Conservation (phyloP, 192 early-diverging fungal species). For the Mortierella alpina region DNA sequence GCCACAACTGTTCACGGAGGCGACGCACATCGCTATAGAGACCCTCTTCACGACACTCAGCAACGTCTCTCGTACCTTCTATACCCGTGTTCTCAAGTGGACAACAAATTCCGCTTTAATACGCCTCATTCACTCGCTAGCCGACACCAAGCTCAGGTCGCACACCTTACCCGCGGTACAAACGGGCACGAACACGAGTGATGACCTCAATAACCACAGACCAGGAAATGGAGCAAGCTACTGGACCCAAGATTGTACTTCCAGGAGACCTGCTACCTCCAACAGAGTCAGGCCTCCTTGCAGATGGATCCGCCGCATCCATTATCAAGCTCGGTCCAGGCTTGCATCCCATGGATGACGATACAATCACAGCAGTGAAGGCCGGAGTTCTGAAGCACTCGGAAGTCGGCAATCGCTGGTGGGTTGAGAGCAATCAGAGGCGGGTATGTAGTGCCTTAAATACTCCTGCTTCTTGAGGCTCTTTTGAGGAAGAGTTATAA, state of each 20-base stretch:
- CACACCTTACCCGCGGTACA: neutral
- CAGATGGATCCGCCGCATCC: slow-evolving; percentile 34
- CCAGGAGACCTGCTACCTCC: slow-evolving; percentile 64
- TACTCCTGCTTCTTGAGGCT: slow-evolving; percentile 8
- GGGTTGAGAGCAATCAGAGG: slow-evolving; percentile 86
- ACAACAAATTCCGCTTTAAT: no score
- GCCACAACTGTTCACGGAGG: no score
- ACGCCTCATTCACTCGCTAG: no score
- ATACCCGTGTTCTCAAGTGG: no score
- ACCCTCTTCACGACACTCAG: no score
- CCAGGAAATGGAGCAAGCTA: neutral
- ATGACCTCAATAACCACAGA: slow-evolving; percentile 34
- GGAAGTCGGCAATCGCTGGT: slow-evolving; percentile 70
- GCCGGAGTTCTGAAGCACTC: slow-evolving; percentile 77
- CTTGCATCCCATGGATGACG: slow-evolving; percentile 71
- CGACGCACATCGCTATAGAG: no score
- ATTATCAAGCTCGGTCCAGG: slow-evolving; percentile 86
- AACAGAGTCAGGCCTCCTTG: slow-evolving; percentile 20
- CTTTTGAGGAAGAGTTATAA: neutral
- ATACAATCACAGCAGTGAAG: slow-evolving; percentile 72
- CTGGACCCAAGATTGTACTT: slow-evolving; percentile 56
- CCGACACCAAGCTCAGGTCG: no score
- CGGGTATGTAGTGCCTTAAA: slow-evolving; percentile 59
- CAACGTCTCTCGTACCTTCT: no score
- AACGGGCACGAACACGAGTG: neutral